Percentiles rank a stretch among this genome's conserved stretches.
These are phyloP conservation scores for Biscogniauxia sp. DNA, from an alignment of 2,329 filamentous ascomycete genomes.

Conservation along the genomic window DNA sequence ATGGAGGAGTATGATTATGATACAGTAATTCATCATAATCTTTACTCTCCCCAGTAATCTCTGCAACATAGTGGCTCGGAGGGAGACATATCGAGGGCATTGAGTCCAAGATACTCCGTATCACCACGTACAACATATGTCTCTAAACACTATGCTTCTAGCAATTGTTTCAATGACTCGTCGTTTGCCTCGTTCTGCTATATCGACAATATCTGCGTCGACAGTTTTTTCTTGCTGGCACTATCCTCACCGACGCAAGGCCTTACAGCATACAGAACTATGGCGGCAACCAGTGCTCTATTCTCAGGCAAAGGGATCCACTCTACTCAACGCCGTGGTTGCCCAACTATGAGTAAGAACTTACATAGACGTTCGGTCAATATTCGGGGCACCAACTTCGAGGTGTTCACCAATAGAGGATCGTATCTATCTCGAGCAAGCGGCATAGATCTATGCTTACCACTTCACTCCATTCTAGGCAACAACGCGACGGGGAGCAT, in stretches of 20 bases:
- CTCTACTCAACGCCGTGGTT: neutral
- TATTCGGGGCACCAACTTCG: neutral
- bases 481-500: too few species aligned
- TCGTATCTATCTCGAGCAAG: neutral
- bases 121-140: neutral
- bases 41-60: conserved; percentile 32
- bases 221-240: neutral
- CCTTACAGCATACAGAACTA: neutral
- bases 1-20: conserved; percentile 61
- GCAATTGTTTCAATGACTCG: too few species aligned
- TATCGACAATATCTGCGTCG: neutral
- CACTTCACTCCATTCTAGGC: neutral
- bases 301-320: neutral
- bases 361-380: neutral
- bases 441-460: neutral
- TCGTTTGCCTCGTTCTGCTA: neutral
- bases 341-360: neutral
- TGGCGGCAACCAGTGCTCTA: neutral
- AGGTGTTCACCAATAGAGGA: neutral
- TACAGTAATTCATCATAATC: conserved; percentile 37
- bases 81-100: conserved; percentile 8
- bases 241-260: neutral
- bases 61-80: conserved; percentile 2
- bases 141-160: neutral
- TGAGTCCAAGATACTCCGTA: neutral